These are phyloP conservation scores for Aspergillaceae sp. DNA, from an alignment of 2,329 filamentous ascomycete species.

Conservation along the genomic window DNA sequence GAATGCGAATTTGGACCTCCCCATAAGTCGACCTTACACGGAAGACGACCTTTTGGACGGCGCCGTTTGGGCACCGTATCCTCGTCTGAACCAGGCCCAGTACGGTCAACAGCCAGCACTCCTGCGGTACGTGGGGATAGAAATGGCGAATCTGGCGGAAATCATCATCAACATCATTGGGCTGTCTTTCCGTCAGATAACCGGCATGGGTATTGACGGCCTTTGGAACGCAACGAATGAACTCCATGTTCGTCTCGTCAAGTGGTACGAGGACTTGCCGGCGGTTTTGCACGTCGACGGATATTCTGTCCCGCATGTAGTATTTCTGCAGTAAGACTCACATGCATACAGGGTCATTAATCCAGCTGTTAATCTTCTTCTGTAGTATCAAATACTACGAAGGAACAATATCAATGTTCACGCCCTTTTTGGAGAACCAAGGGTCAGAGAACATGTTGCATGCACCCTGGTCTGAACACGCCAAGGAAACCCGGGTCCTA, in stretches of 20 bases:
- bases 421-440: constrained; percentile 11
- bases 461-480: constrained; percentile 7
- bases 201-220: constrained; percentile 6
- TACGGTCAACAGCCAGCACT: constrained; percentile 17
- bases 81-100: constrained; percentile 20
- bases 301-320: constrained; percentile 17
- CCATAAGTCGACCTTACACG: constrained; percentile 9
- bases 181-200: constrained; percentile 16
- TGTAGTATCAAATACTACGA: constrained; percentile 22
- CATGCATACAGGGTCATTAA: constrained; percentile 5
- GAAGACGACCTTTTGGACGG: constrained; percentile 8
- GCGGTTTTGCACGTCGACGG: constrained; percentile 8
- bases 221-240: constrained; percentile 11
- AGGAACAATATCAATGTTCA: constrained; percentile 17
- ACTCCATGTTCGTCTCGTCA: constrained; percentile 14
- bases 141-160: constrained; percentile 14
- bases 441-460: constrained; percentile 1
- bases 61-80: constrained; percentile 25
- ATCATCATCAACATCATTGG: constrained; percentile 17
- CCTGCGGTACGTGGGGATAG: constrained; percentile 17
- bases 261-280: constrained; percentile 16
- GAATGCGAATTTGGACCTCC: constrained; percentile 11
- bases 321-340: constrained; percentile 22
- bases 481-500: constrained; percentile 9
- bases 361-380: neutral